A percentile compares a stretch with the other conserved stretches of the same genome.
phyloP scores from a whole-genome alignment of 2,329 filamentous ascomycete species.

The Chrysoporthe deuterocubensis region DNA sequence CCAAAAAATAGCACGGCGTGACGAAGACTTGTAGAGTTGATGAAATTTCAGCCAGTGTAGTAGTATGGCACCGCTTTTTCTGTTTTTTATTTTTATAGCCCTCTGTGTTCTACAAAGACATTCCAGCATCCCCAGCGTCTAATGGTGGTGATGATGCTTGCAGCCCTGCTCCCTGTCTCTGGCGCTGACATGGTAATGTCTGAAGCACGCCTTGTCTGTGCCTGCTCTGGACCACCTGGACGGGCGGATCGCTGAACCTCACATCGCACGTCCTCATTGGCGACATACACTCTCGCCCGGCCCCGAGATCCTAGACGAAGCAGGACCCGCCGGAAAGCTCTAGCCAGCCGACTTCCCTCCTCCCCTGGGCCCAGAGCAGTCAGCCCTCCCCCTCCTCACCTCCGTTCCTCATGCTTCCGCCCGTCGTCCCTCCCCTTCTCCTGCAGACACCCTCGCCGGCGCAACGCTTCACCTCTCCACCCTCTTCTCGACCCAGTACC shows the following conservation, averaged over 20 bases:
- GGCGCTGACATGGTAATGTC: background rate
- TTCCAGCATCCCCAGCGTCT: background rate
- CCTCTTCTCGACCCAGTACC: conserved; percentile 76
- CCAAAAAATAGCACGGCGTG: background rate
- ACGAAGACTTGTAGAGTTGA: background rate
- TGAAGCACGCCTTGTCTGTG: background rate
- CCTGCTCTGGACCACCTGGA: background rate
- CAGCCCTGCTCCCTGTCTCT: background rate
- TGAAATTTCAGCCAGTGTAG: background rate
- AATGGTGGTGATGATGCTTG: background rate
- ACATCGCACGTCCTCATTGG: background rate
- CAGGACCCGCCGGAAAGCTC: too few species aligned
- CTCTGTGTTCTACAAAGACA: background rate
- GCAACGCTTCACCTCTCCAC: conserved; percentile 37
- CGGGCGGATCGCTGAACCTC: background rate
- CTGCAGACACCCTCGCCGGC: too few species aligned
- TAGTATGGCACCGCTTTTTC: background rate
- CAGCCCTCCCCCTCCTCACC: background rate
- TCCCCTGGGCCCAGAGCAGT: too few species aligned
- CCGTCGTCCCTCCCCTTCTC: conserved; percentile 14
- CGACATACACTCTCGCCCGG: too few species aligned
- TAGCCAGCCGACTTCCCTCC: too few species aligned
- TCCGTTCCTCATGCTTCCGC: background rate
- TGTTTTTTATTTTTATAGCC: background rate
- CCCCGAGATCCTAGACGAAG: too few species aligned